These are phyloP conservation scores for Wickerhamomyces pijperi DNA, from an alignment of 805 yeast genomes.

Conservation along the genomic window DNA sequence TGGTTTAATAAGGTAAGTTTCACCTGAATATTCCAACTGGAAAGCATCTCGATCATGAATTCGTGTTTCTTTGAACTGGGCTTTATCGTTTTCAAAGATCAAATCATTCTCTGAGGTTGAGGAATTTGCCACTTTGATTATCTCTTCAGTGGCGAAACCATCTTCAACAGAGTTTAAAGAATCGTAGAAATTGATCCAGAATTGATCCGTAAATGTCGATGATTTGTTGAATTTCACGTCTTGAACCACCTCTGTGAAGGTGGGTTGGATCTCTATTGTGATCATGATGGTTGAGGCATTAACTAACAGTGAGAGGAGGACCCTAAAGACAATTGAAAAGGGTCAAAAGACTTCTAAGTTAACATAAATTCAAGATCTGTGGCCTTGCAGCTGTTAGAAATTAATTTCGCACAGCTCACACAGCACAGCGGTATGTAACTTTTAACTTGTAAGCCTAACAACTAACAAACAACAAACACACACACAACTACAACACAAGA, in stretches of 20 bases:
- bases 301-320: no score
- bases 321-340: no score
- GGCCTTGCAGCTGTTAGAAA: no score
- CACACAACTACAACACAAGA: no score
- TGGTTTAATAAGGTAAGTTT: constrained; percentile 6
- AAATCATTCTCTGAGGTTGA: constrained; percentile 3
- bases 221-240: constrained; percentile 22
- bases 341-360: no score
- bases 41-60: background rate
- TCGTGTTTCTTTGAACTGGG: constrained; percentile 3
- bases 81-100: constrained; percentile 8
- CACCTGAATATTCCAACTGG: background rate
- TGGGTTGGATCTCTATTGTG: constrained; percentile 27
- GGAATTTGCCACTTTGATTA: constrained; percentile 15
- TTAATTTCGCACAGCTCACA: no score
- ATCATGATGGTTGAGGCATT: constrained; percentile 1
- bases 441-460: no score
- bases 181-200: constrained; percentile 30
- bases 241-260: constrained; percentile 30
- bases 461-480: no score
- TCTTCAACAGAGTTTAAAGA: constrained; percentile 9
- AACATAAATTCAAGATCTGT: no score
- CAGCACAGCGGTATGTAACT: no score
- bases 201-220: constrained; percentile 21
- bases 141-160: constrained; percentile 19